Percentiles rank a stretch among this genome's conserved stretches.
These are phyloP conservation scores for Coprinopsis sp. DNA, from an alignment of 768 basidiomycete genomes.

Conservation along the genomic window DNA sequence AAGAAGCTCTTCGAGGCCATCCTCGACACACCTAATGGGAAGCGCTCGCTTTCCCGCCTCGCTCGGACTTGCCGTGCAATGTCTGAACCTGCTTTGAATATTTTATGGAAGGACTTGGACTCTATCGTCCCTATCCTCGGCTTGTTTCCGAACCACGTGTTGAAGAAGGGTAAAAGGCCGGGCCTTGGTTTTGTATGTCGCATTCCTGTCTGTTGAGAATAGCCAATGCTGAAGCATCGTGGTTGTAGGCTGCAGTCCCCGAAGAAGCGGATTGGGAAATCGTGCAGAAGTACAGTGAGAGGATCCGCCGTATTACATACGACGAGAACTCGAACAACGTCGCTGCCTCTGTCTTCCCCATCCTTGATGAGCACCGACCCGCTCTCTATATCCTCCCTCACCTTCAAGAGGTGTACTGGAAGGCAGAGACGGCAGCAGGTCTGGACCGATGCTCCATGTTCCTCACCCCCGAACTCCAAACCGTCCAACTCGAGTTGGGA, in stretches of 20 bases:
- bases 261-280: constrained; percentile 64
- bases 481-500: constrained; percentile 59
- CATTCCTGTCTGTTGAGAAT: constrained; percentile 8
- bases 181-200: constrained; percentile 72
- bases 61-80: constrained; percentile 73
- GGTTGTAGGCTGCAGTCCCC: constrained; percentile 51
- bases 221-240: constrained; percentile 7
- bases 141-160: constrained; percentile 60
- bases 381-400: constrained; percentile 62
- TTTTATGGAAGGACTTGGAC: constrained; percentile 77
- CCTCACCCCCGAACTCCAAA: constrained; percentile 58
- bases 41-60: constrained; percentile 62
- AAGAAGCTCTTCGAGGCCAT: constrained; percentile 45
- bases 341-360: constrained; percentile 59
- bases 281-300: constrained; percentile 61
- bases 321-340: constrained; percentile 63
- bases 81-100: constrained; percentile 63
- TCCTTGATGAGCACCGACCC: constrained; percentile 62
- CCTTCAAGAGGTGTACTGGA: constrained; percentile 68
- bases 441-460: constrained; percentile 63
- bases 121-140: constrained; percentile 68
- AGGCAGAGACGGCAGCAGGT: constrained; percentile 59
- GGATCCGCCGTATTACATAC: constrained; percentile 65
- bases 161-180: constrained; percentile 68
- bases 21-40: constrained; percentile 56